phyloP scores from a whole-genome alignment of 805 yeast genomes.

The Peterozyma xylosa region DNA sequence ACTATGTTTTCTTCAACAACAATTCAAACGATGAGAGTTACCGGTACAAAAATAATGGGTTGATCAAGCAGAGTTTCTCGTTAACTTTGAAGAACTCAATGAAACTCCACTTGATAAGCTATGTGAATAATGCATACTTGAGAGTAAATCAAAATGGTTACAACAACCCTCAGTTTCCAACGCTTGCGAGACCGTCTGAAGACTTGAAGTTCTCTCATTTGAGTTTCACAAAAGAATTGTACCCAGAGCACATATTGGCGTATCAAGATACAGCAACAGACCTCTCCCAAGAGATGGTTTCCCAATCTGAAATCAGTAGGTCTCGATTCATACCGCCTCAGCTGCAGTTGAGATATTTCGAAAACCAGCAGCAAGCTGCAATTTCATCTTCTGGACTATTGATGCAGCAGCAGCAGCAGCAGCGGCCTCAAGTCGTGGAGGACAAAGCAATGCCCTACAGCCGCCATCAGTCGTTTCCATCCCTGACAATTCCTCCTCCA shows the following conservation, averaged over 20 bases:
- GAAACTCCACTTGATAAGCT: slow-evolving; percentile 56
- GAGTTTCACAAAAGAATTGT: slow-evolving; percentile 11
- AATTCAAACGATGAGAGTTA: slow-evolving; percentile 19
- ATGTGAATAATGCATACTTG: slow-evolving; percentile 21
- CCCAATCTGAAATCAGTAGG: not conserved
- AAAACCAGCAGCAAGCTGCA: not conserved
- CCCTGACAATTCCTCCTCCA: no score
- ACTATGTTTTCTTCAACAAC: slow-evolving; percentile 1
- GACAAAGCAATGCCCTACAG: no score
- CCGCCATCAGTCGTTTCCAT: no score
- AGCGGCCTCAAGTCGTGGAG: not conserved
- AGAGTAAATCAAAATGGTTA: slow-evolving; percentile 6
- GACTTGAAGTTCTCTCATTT: slow-evolving; percentile 29
- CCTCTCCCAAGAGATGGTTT: slow-evolving; percentile 3
- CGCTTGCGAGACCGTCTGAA: slow-evolving; percentile 34
- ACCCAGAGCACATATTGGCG: slow-evolving; percentile 14
- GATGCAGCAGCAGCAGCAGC: slow-evolving; percentile 1
- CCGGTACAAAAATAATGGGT: slow-evolving; percentile 41
- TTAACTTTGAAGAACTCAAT: slow-evolving; percentile 43
- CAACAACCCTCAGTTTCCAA: slow-evolving; percentile 19
- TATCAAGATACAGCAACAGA: slow-evolving; percentile 9
- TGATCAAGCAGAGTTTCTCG: slow-evolving; percentile 60
- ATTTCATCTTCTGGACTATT: not conserved
- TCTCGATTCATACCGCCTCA: not conserved
- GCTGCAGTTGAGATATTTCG: not conserved